Conservation (phyloP, 768 basidiomycete genomes). For the Boletus bicolor region DNA sequence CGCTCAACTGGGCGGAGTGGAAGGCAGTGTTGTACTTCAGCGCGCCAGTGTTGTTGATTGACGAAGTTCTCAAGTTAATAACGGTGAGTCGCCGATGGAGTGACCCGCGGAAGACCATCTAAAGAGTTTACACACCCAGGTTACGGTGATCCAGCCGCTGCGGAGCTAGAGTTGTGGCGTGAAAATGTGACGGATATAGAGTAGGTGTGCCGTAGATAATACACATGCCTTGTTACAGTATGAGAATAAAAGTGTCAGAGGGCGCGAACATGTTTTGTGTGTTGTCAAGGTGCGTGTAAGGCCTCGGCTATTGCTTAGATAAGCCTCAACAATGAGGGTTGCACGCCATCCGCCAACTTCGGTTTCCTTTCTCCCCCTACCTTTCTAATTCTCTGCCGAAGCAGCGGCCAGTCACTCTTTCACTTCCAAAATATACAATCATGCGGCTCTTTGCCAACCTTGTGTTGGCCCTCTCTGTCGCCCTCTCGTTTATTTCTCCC, state of each 20-base stretch:
- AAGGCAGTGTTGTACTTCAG: slow-evolving; percentile 86
- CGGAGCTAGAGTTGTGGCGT: slow-evolving; percentile 39
- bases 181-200: not conserved
- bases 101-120: not conserved
- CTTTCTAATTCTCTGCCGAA: slow-evolving; percentile 1
- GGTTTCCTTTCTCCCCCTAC: not conserved
- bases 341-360: not conserved
- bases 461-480: slow-evolving; percentile 17
- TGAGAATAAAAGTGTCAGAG: not conserved
- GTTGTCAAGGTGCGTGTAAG: not conserved
- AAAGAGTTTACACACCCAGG: slow-evolving; percentile 30
- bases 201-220: not conserved
- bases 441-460: slow-evolving; percentile 27
- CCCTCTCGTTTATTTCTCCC: slow-evolving; percentile 15
- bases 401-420: slow-evolving; percentile 23
- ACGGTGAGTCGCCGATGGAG: slow-evolving; percentile 46
- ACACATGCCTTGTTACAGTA: not conserved
- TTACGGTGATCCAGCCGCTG: slow-evolving; percentile 56
- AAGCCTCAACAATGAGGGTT: slow-evolving; percentile 2
- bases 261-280: not conserved
- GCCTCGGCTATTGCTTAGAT: not conserved
- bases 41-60: slow-evolving; percentile 83
- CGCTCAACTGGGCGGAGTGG: slow-evolving; percentile 95
- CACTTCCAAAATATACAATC: not conserved
- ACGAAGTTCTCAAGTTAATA: slow-evolving; percentile 85